Evolutionary conservation across 441 rosid species (phyloP).

Genomic region (Croton laevigatus): DNA sequence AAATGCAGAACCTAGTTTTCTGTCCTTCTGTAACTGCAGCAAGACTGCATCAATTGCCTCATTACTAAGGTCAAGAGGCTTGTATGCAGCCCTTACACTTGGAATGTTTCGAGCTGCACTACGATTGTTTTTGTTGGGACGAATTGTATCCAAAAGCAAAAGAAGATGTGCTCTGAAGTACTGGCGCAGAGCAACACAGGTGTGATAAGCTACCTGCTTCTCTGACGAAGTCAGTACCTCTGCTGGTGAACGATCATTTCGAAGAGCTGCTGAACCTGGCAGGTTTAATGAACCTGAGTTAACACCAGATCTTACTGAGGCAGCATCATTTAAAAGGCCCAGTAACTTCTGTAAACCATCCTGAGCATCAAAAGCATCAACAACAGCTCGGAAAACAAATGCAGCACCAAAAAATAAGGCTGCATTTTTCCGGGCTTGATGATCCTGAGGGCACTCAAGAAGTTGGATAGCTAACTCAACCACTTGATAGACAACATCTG

Average conservation of each 20-base stretch:
- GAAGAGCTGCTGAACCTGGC: conserved; percentile 46
- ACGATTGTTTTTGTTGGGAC: conserved; percentile 81
- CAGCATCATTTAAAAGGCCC: conserved; percentile 78
- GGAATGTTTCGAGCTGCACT: conserved; percentile 70
- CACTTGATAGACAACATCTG: conserved; percentile 71
- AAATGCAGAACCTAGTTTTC: conserved; percentile 91
- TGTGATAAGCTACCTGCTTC: conserved; percentile 95
- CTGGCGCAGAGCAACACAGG: conserved; percentile 93
- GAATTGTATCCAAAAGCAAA: conserved; percentile 83
- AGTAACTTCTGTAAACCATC: conserved; percentile 87
- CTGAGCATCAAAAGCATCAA: conserved; percentile 94
- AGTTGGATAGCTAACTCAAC: conserved; percentile 89
- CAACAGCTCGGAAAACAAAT: conserved; percentile 90
- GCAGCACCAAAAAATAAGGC: conserved; percentile 96
- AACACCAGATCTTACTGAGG: conserved; percentile 88
- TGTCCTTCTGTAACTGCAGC: conserved; percentile 89
- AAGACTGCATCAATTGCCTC: conserved; percentile 93
- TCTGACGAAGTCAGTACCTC: conserved; percentile 89
- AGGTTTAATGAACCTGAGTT: conserved; percentile 55
- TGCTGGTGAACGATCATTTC: conserved; percentile 73
- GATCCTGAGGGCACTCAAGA: conserved; percentile 84
- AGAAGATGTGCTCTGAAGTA: conserved; percentile 98
- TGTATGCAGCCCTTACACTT: conserved; percentile 81
- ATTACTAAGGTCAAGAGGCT: conserved; percentile 95
- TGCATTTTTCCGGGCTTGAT: conserved; percentile 87